A percentile compares a stretch with the other conserved stretches of the same genome.
Evolutionary conservation across 441 rosid species (phyloP).

Genomic region (Omphalea diandra): DNA sequence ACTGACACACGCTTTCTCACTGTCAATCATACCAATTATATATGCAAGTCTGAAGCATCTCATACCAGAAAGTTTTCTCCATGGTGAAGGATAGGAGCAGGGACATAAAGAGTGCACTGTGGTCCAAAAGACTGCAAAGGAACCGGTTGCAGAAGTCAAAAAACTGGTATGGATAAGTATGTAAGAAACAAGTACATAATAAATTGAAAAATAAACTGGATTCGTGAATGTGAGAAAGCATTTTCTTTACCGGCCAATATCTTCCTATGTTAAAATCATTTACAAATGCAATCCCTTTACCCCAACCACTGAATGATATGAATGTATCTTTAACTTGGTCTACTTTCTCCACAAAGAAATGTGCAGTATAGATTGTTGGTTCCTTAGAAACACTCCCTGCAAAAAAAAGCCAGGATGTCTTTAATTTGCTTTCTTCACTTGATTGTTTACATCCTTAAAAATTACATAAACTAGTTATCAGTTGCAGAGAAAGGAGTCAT

Average conservation of each 20-base stretch:
- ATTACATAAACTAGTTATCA: background rate
- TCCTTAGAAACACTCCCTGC: slow-evolving; percentile 51
- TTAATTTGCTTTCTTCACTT: background rate
- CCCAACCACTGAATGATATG: slow-evolving; percentile 80
- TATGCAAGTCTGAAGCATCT: slow-evolving; percentile 8
- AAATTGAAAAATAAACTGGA: background rate
- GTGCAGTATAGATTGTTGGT: slow-evolving; percentile 71
- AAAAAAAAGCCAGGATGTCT: slow-evolving; percentile 20
- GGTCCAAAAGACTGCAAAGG: slow-evolving; percentile 72
- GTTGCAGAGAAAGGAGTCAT: background rate
- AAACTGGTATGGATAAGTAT: background rate
- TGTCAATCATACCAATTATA: too few species aligned
- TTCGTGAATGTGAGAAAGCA: background rate
- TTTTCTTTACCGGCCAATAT: slow-evolving; percentile 78
- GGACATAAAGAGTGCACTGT: slow-evolving; percentile 81
- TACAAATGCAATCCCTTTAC: slow-evolving; percentile 78
- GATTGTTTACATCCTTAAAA: background rate
- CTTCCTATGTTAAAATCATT: slow-evolving; percentile 88
- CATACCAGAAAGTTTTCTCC: slow-evolving; percentile 77
- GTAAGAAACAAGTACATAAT: background rate
- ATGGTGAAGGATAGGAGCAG: slow-evolving; percentile 71
- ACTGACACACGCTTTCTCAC: too few species aligned
- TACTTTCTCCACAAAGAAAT: slow-evolving; percentile 42
- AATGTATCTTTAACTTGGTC: slow-evolving; percentile 66
- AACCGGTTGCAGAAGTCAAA: background rate